Evolutionary conservation across 2,329 filamentous ascomycete genomes (phyloP).

Genomic region (Ilyonectria robusta): DNA sequence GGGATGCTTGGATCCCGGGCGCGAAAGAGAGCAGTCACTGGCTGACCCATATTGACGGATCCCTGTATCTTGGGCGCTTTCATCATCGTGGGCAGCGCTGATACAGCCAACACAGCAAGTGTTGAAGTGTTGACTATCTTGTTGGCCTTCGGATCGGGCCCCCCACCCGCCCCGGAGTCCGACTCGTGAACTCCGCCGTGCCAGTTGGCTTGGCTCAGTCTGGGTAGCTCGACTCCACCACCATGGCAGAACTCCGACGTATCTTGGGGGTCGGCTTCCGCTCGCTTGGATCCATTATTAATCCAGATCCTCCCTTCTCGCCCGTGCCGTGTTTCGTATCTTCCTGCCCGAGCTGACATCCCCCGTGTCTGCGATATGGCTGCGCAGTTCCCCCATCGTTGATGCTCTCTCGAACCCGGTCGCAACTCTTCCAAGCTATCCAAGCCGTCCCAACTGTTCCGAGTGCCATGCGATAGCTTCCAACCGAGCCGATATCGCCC

Average conservation of each 20-base stretch:
- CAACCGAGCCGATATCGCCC: slow-evolving; percentile 6
- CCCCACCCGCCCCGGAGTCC: slow-evolving; percentile 23
- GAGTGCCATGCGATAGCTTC: slow-evolving; percentile 24
- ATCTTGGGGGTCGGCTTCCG: slow-evolving; percentile 22
- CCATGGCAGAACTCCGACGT: slow-evolving; percentile 10
- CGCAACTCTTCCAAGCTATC: neutral
- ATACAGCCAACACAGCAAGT: neutral
- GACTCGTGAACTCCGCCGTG: slow-evolving; percentile 1
- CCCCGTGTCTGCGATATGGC: slow-evolving; percentile 4
- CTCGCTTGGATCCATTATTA: slow-evolving; percentile 22
- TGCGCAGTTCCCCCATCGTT: neutral
- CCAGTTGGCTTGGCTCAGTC: slow-evolving; percentile 16
- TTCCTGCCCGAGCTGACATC: neutral
- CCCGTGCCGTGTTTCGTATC: neutral
- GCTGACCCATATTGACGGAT: neutral
- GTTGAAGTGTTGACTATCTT: neutral
- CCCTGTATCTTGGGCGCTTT: neutral
- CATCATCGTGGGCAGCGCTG: neutral
- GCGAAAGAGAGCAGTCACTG: neutral
- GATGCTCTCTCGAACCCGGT: neutral
- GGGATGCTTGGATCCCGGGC: slow-evolving; percentile 8
- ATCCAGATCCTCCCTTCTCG: slow-evolving; percentile 10
- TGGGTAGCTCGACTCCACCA: slow-evolving; percentile 22
- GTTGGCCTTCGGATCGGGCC: slow-evolving; percentile 9
- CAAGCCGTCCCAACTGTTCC: neutral